Base-by-base conservation (phyloP, 129 eudicot species). In the Artemisia annua region DNA sequence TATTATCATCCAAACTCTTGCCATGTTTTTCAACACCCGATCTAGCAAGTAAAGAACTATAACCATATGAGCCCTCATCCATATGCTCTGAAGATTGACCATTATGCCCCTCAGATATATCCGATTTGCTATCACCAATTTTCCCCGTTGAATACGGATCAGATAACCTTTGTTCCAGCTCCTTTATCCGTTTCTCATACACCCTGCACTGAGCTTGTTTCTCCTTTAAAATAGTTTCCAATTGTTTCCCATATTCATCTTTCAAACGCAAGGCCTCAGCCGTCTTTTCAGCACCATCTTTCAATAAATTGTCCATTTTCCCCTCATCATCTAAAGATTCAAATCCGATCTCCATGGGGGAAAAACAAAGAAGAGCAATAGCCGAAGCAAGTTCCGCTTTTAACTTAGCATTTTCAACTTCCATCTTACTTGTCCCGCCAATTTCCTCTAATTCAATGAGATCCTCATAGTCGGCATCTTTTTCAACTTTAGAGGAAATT, bases 371-470 rank as follows among this genome's bases (percentile, higher is more conserved):
- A 22, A 83, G 55, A 30, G 99, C 97, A 50, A 91, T 88, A 63
- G 89, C 87, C 26, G 97, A 88, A 78, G 99, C 99, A 73, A 95
- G 96, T 51, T 90, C 96, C 18, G 91, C 96, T 82, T 86, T 95
- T 71, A 95, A 75, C 66, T 88, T 88, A 8, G 91, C 90, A 75
- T 95, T 95, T 78, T 95, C 97, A 9, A 95, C 99, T 83, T 95
- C 99, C 87, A 90, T 12, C 63, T 83, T 90, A 83, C 84, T 83
- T 19, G 94, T 90, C 75, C 99, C 99, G 19, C 87, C 86, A 79
- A 95, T 82, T 59, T 95, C 96, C n/a, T 78, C 86, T 62, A 86
- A 70, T 9, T 88, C 91, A 30, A 87, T 70, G 7, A 66, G 53
- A 59, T 79, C 88, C 48, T 76, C 80, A 19, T 75, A 70, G 15